These are phyloP conservation scores for Maudiozyma turicensis DNA, from an alignment of 805 yeast genomes.

Conservation along the genomic window DNA sequence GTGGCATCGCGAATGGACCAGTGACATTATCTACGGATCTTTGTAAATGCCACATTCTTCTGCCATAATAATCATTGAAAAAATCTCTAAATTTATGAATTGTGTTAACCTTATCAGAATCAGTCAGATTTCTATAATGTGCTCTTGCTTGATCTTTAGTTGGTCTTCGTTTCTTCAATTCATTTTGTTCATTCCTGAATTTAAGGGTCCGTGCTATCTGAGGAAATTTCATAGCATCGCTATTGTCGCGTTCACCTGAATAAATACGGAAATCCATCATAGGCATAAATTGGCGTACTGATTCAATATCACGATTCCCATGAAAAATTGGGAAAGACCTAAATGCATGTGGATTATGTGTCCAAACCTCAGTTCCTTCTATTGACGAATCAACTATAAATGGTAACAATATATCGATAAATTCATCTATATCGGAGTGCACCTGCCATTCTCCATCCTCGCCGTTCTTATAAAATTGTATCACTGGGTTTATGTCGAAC, in stretches of 20 bases:
- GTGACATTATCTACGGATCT: not conserved
- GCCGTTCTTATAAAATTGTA: constrained; percentile 28
- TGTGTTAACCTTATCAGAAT: constrained; percentile 1
- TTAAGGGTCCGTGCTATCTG: constrained; percentile 16
- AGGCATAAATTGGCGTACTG: no score
- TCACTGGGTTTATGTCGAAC: constrained; percentile 32
- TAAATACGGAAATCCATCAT: no score
- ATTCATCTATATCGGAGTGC: constrained; percentile 9
- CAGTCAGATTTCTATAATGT: constrained; percentile 4
- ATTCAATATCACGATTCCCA: not conserved
- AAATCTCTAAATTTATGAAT: constrained; percentile 4
- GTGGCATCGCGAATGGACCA: no score
- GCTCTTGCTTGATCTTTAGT: constrained; percentile 7
- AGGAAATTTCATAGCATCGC: constrained; percentile 11
- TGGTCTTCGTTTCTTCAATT: constrained; percentile 4
- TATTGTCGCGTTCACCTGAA: not conserved
- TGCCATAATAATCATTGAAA: constrained; percentile 6
- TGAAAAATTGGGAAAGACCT: constrained; percentile 8
- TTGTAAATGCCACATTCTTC: constrained; percentile 6
- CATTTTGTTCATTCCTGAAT: constrained; percentile 3
- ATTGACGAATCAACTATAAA: constrained; percentile 4
- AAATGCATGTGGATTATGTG: constrained; percentile 6
- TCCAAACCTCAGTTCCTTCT: constrained; percentile 5
- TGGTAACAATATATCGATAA: constrained; percentile 13
- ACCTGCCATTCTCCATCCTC: constrained; percentile 13